phyloP scores from a whole-genome alignment of 306 rosid genomes.

The Lotus japonicus region DNA sequence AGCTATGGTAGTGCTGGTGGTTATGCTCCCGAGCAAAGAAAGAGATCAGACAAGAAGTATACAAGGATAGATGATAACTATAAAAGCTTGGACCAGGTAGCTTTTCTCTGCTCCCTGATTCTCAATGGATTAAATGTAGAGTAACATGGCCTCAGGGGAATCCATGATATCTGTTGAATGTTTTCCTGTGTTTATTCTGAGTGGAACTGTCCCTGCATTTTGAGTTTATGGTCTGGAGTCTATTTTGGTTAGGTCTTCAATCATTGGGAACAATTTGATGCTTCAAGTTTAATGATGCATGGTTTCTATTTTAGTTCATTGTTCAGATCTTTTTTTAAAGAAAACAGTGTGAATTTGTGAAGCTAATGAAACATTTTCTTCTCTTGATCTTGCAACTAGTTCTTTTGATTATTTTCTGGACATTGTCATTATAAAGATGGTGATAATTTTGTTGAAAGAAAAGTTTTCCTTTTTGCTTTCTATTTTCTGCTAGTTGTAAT shows the following conservation, averaged over 20 bases:
- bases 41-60: constrained; percentile 45
- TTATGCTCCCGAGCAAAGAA: constrained; percentile 35
- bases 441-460: not conserved
- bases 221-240: not conserved
- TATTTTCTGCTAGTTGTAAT: constrained; percentile 13
- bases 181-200: not conserved
- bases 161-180: not conserved
- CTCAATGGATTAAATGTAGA: not conserved
- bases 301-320: not conserved
- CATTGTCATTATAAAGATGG: not conserved
- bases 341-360: not conserved
- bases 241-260: too few species aligned
- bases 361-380: not conserved
- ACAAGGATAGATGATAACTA: constrained; percentile 70
- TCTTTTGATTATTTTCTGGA: not conserved
- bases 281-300: not conserved
- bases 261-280: too few species aligned
- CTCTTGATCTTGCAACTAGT: not conserved
- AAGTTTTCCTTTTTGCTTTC: not conserved
- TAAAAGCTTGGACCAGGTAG: constrained; percentile 72
- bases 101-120: not conserved
- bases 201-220: not conserved
- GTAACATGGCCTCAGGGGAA: not conserved
- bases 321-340: not conserved
- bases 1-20: constrained; percentile 30